Conservation (phyloP, 768 basidiomycete species). For the Psilocybe cyanescens region DNA sequence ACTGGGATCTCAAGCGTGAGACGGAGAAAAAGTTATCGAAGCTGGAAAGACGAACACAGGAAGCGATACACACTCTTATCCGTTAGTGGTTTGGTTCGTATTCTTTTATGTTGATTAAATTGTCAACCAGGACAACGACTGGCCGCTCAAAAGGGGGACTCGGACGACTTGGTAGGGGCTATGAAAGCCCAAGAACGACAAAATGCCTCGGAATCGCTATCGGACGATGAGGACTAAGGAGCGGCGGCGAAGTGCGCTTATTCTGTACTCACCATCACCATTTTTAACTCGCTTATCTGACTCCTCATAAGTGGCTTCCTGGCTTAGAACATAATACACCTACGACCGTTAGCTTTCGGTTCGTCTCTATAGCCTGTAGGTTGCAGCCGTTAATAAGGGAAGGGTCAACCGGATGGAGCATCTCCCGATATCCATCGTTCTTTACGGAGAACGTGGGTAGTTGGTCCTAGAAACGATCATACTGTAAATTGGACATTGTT, state of each 20-base stretch:
- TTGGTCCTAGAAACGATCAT: not conserved
- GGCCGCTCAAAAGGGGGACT: conserved; percentile 76
- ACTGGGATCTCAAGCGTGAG: conserved; percentile 96
- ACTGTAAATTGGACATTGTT: not conserved
- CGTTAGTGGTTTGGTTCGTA: conserved; percentile 54
- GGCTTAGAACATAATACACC: not conserved
- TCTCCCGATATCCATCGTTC: not conserved
- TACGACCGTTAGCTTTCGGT: not conserved
- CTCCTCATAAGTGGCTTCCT: conserved; percentile 2
- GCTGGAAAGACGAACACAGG: conserved; percentile 90
- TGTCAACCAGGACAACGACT: conserved; percentile 70
- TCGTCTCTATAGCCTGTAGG: not conserved
- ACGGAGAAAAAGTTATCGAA: conserved; percentile 88
- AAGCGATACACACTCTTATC: conserved; percentile 91
- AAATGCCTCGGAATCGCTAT: conserved; percentile 52
- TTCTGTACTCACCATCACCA: conserved; percentile 19
- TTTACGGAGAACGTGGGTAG: conserved; percentile 1
- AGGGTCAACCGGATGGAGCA: not conserved
- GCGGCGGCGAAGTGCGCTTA: conserved; percentile 22
- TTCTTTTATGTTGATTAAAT: conserved; percentile 3
- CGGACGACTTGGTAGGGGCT: conserved; percentile 80
- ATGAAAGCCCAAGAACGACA: conserved; percentile 78
- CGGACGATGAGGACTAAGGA: conserved; percentile 66
- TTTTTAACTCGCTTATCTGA: conserved; percentile 12
- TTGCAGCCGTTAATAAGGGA: not conserved